Conservation (phyloP, 768 basidiomycete genomes). For the Phaeotremella fagi region DNA sequence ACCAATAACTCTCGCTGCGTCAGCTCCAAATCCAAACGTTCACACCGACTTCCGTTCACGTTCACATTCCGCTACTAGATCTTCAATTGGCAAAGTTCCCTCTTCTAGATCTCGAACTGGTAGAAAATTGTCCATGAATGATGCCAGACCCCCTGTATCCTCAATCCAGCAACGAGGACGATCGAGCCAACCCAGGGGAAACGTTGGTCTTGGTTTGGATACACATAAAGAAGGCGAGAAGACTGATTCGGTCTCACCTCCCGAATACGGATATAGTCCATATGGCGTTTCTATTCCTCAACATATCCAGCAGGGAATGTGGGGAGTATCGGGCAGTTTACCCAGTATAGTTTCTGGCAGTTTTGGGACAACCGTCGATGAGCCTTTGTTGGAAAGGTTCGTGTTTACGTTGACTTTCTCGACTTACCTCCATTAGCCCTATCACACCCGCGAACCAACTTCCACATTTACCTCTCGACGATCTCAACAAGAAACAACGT, state of each 20-base stretch:
- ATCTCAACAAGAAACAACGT: constrained; percentile 28
- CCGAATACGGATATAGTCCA: constrained; percentile 8
- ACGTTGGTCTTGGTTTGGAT: constrained; percentile 23
- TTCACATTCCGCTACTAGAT: constrained; percentile 16
- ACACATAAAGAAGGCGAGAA: constrained; percentile 27
- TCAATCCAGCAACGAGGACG: constrained; percentile 13
- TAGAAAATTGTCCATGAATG: constrained; percentile 35
- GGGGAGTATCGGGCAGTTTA: constrained; percentile 7
- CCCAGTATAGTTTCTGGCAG: constrained; percentile 18
- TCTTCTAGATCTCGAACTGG: constrained; percentile 8
- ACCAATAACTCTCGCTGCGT: constrained; percentile 13
- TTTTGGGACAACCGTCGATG: constrained; percentile 24
- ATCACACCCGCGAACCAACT: constrained; percentile 23
- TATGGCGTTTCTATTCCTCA: constrained; percentile 19
- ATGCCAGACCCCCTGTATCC: constrained; percentile 18
- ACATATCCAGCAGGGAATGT: neutral
- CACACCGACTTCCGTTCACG: constrained; percentile 19
- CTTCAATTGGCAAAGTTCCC: constrained; percentile 24
- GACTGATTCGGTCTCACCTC: constrained; percentile 19
- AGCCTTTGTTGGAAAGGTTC: constrained; percentile 16
- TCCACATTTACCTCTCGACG: constrained; percentile 8
- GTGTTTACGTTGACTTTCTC: neutral
- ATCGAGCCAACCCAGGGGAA: constrained; percentile 9
- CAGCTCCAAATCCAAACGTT: neutral
- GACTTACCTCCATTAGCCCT: constrained; percentile 14